These are phyloP conservation scores for Colletotrichum lentis DNA, from an alignment of 2,329 filamentous ascomycete species.

Conservation along the genomic window DNA sequence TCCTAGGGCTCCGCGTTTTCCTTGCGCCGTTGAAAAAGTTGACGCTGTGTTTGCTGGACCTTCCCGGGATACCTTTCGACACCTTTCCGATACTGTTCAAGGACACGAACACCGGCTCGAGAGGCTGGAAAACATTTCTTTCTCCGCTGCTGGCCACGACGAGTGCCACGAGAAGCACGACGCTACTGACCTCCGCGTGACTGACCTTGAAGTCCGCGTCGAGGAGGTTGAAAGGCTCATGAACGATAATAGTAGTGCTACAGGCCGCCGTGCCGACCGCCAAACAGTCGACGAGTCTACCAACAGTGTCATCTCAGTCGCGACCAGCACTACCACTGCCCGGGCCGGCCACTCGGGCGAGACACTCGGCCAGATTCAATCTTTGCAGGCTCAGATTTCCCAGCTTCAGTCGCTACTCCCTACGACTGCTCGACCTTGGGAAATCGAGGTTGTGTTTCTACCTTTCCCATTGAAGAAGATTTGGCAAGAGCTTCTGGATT, in stretches of 20 bases:
- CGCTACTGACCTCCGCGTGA: conserved; percentile 70
- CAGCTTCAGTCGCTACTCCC: conserved; percentile 69
- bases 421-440: conserved; percentile 71
- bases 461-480: conserved; percentile 70
- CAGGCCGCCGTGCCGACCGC: conserved; percentile 49
- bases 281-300: conserved; percentile 55
- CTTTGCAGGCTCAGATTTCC: conserved; percentile 59
- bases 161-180: conserved; percentile 75
- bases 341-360: conserved; percentile 55
- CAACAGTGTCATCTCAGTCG: conserved; percentile 57
- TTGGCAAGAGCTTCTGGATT: conserved; percentile 61
- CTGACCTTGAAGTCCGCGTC: conserved; percentile 72
- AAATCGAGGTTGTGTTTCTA: conserved; percentile 78
- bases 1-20: conserved; percentile 38
- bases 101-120: conserved; percentile 73
- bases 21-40: conserved; percentile 17
- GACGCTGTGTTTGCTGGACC: conserved; percentile 39
- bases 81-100: conserved; percentile 62
- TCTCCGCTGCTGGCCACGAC: conserved; percentile 71
- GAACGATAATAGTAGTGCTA: conserved; percentile 55
- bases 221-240: conserved; percentile 66
- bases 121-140: conserved; percentile 73
- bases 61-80: conserved; percentile 52
- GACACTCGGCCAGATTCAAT: conserved; percentile 59
- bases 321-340: conserved; percentile 51